Evolutionary conservation across 805 yeast genomes (phyloP).

Genomic region (Kodamaea jinghongensis): DNA sequence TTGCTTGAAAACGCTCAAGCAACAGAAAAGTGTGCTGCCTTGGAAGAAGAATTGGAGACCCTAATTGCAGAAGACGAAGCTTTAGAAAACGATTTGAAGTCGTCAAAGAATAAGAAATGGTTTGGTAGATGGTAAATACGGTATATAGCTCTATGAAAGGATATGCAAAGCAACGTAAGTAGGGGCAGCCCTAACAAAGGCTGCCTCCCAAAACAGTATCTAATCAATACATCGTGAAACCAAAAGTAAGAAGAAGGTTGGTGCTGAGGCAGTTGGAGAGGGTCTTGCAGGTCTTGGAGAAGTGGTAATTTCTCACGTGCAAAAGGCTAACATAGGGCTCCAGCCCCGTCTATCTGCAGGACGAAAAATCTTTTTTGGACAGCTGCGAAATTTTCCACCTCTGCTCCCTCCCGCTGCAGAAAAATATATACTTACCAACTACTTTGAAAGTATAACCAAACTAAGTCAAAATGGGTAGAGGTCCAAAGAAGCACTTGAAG

Average conservation of each 20-base stretch:
- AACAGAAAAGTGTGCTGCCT: constrained; percentile 35
- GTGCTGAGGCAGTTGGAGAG: too few relatives aligned
- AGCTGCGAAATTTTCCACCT: neutral
- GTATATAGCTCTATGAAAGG: too few relatives aligned
- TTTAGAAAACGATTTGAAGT: constrained; percentile 22
- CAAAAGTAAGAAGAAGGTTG: too few relatives aligned
- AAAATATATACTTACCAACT: neutral
- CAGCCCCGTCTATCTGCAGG: neutral
- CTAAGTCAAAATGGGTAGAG: constrained; percentile 63
- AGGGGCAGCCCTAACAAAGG: too few relatives aligned
- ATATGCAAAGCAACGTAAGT: too few relatives aligned
- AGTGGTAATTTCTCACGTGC: neutral
- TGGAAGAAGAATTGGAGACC: constrained; percentile 35
- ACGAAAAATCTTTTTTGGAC: neutral
- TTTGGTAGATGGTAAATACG: constrained; percentile 22
- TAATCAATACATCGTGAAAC: too few relatives aligned
- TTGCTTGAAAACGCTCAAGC: constrained; percentile 36
- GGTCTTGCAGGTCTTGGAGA: neutral
- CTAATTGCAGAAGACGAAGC: constrained; percentile 26
- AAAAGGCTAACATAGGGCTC: neutral
- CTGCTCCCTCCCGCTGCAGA: neutral
- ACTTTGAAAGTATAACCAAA: constrained; percentile 5
- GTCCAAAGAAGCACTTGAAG: constrained; percentile 49
- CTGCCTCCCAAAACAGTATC: too few relatives aligned
- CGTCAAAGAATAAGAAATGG: constrained; percentile 26